Evolutionary conservation across 805 yeast genomes (phyloP).

Genomic region (Gaillardinia entomophila): DNA sequence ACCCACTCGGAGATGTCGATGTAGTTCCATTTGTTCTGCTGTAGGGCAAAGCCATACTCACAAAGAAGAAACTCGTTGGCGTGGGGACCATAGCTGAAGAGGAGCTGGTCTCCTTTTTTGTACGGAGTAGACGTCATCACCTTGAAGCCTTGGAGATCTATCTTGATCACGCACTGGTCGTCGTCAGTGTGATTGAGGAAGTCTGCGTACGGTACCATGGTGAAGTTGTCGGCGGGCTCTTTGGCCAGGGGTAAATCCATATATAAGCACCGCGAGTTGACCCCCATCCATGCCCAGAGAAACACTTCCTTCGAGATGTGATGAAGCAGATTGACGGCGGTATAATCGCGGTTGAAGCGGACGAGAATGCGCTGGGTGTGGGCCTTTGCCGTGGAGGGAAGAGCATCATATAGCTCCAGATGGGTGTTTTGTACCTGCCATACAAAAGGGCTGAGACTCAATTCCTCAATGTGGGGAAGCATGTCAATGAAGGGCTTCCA

Average conservation of each 20-base stretch:
- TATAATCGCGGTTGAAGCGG: slow-evolving; percentile 23
- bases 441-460: slow-evolving; percentile 52
- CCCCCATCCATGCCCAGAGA: slow-evolving; percentile 77
- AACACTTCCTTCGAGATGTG: slow-evolving; percentile 23
- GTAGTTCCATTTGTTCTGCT: slow-evolving; percentile 59
- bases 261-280: slow-evolving; percentile 87
- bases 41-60: slow-evolving; percentile 79
- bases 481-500: slow-evolving; percentile 68
- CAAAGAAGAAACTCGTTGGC: slow-evolving; percentile 73
- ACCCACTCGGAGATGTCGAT: slow-evolving; percentile 55
- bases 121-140: slow-evolving; percentile 30
- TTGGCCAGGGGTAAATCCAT: slow-evolving; percentile 57
- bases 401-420: slow-evolving; percentile 4
- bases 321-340: background rate
- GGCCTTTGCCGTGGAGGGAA: slow-evolving; percentile 40
- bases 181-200: slow-evolving; percentile 68
- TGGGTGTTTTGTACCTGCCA: slow-evolving; percentile 46
- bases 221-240: slow-evolving; percentile 58
- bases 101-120: slow-evolving; percentile 51
- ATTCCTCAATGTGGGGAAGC: slow-evolving; percentile 54
- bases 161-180: slow-evolving; percentile 48
- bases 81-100: slow-evolving; percentile 83
- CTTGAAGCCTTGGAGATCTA: slow-evolving; percentile 44
- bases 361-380: slow-evolving; percentile 38
- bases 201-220: slow-evolving; percentile 90